Evolutionary conservation across 805 yeast species (phyloP).

Genomic region (Candida rishiriensis): DNA sequence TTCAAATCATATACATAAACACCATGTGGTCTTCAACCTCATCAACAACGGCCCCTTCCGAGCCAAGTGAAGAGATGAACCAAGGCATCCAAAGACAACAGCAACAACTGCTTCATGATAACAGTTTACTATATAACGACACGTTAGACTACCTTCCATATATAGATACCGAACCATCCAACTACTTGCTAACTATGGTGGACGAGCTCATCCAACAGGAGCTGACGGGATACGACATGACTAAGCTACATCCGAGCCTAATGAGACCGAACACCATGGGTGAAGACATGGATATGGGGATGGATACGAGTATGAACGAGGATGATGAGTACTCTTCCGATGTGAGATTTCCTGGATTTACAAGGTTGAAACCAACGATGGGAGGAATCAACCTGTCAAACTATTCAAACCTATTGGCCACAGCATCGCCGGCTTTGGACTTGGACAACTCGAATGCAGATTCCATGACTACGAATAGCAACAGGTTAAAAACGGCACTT

Average conservation of each 20-base stretch:
- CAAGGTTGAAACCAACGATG: constrained; percentile 1
- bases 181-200: constrained; percentile 14
- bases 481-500: constrained; percentile 32
- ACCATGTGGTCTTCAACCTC: too few relatives aligned
- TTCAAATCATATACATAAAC: too few relatives aligned
- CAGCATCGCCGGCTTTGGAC: too few relatives aligned
- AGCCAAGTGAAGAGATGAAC: too few relatives aligned
- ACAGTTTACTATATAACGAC: too few relatives aligned
- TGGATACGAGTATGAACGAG: too few relatives aligned
- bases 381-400: constrained; percentile 17
- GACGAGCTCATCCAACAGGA: constrained; percentile 21
- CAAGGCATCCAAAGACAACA: too few relatives aligned
- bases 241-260: constrained; percentile 11
- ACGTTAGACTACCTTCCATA: constrained; percentile 20
- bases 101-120: too few relatives aligned
- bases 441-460: not conserved
- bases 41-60: too few relatives aligned
- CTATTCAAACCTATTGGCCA: constrained; percentile 15
- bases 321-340: too few relatives aligned
- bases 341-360: not conserved
- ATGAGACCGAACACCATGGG: not conserved
- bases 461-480: constrained; percentile 11
- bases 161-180: constrained; percentile 19
- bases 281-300: not conserved
- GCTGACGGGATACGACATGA: constrained; percentile 10